A percentile compares a stretch with the other conserved stretches of the same genome.
Evolutionary conservation across 129 eudicot species (phyloP).

Genomic region (Dittrichia graveolens): DNA sequence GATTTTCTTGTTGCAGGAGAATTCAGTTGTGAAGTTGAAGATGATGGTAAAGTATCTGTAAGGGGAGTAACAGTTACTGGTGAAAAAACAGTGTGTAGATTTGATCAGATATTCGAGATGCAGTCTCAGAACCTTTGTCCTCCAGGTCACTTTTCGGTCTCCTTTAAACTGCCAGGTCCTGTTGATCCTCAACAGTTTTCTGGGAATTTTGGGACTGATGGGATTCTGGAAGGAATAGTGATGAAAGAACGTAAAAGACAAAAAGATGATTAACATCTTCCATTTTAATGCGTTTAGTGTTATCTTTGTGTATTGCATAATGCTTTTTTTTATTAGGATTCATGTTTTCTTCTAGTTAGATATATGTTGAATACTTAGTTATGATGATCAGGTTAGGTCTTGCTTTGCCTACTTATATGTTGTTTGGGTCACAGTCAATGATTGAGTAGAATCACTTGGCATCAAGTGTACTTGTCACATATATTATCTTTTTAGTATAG

Average conservation of each 20-base stretch:
- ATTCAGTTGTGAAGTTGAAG: constrained; percentile 86
- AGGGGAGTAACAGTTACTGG: constrained; percentile 79
- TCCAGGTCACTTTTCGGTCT: constrained; percentile 80
- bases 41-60: constrained; percentile 70
- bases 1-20: constrained; percentile 55
- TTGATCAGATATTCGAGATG: constrained; percentile 72
- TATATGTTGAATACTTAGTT: constrained; percentile 23
- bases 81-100: constrained; percentile 61
- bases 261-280: constrained; percentile 30
- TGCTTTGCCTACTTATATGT: constrained; percentile 4
- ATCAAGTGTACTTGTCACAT: constrained; percentile 19
- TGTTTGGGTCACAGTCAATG: constrained; percentile 18
- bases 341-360: constrained; percentile 27
- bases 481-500: constrained; percentile 17
- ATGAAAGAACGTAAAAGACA: constrained; percentile 44
- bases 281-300: constrained; percentile 27
- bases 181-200: constrained; percentile 77
- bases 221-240: constrained; percentile 86
- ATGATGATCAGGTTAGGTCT: constrained; percentile 33
- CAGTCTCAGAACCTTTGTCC: constrained; percentile 90
- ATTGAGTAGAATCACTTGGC: constrained; percentile 3
- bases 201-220: constrained; percentile 82
- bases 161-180: constrained; percentile 88
- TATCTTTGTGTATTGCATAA: constrained; percentile 26
- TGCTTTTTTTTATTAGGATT: constrained; percentile 25